These are phyloP conservation scores for Agaricus subrufescens DNA, from an alignment of 768 basidiomycete genomes.

Conservation along the genomic window DNA sequence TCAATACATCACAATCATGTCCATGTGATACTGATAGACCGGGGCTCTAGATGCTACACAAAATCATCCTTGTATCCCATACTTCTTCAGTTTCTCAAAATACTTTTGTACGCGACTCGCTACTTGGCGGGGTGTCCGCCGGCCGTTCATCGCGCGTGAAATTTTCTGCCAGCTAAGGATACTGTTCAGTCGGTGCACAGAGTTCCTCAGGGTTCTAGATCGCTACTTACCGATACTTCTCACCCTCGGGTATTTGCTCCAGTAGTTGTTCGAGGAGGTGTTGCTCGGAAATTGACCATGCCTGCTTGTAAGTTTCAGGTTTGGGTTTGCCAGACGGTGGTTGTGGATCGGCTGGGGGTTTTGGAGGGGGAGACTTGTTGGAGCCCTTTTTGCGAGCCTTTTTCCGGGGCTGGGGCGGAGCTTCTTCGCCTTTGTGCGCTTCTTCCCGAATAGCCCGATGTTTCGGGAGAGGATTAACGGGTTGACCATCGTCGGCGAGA, in stretches of 20 bases:
- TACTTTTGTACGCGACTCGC: conserved; percentile 88
- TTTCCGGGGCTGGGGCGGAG: not conserved
- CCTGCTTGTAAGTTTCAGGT: conserved; percentile 78
- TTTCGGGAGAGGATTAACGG: not conserved
- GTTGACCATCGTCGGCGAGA: conserved; percentile 16
- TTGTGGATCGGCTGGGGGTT: not conserved
- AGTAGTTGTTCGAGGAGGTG: conserved; percentile 70
- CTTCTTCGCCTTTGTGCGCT: not conserved
- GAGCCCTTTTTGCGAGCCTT: conserved; percentile 4
- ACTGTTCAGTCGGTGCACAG: not conserved
- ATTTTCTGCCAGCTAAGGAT: conserved; percentile 70
- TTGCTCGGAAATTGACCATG: conserved; percentile 75
- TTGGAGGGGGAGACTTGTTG: not conserved
- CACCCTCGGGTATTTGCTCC: conserved; percentile 72
- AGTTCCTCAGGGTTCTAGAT: not conserved
- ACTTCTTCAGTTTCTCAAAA: conserved; percentile 77
- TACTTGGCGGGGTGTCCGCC: conserved; percentile 77
- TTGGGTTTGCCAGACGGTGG: conserved; percentile 34
- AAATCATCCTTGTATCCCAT: conserved; percentile 34
- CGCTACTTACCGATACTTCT: conserved; percentile 59
- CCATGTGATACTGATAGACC: conserved; percentile 10
- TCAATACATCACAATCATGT: conserved; percentile 1
- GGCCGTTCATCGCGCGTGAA: conserved; percentile 75
- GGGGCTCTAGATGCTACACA: conserved; percentile 1
- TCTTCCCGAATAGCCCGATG: not conserved